Percentiles rank a stretch among this genome's conserved stretches.
Conservation (phyloP, 1,284 basidiomycete genomes). For the Moesziomyces antarcticus region DNA sequence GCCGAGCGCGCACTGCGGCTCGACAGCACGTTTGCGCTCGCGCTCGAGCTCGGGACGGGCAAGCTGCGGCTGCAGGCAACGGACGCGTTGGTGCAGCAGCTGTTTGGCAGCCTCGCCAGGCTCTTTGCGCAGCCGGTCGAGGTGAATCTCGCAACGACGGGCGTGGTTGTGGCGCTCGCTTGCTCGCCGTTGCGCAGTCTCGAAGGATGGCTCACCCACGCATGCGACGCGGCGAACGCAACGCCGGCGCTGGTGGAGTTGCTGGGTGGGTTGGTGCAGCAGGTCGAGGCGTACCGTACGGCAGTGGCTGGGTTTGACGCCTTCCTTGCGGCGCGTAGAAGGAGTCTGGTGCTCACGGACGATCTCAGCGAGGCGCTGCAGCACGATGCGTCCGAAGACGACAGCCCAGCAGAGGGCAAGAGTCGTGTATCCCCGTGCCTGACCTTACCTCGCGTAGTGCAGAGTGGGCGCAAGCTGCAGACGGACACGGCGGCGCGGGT, state of each 20-base stretch:
- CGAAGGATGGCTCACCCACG: slow-evolving; percentile 80
- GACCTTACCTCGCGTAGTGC: slow-evolving; percentile 18
- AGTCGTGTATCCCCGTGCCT: slow-evolving; percentile 9
- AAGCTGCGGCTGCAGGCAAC: slow-evolving; percentile 75
- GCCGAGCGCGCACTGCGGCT: slow-evolving; percentile 73
- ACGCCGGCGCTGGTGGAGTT: slow-evolving; percentile 43
- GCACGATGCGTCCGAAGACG: slow-evolving; percentile 4
- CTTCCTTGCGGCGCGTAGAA: slow-evolving; percentile 83
- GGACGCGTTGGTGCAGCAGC: slow-evolving; percentile 78
- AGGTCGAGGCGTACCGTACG: slow-evolving; percentile 79
- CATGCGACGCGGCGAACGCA: slow-evolving; percentile 74
- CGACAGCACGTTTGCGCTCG: slow-evolving; percentile 48
- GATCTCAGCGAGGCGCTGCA: slow-evolving; percentile 88
- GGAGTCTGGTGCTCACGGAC: slow-evolving; percentile 89
- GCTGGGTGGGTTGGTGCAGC: slow-evolving; percentile 45
- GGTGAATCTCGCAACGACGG: slow-evolving; percentile 87
- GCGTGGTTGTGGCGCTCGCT: slow-evolving; percentile 80
- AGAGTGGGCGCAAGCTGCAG: slow-evolving; percentile 5
- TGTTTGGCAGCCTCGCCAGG: slow-evolving; percentile 77
- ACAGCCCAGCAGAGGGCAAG: slow-evolving; percentile 1
- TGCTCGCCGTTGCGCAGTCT: slow-evolving; percentile 85
- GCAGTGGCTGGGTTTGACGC: slow-evolving; percentile 83
- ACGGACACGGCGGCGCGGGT: slow-evolving; percentile 7
- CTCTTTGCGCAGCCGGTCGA: slow-evolving; percentile 89
- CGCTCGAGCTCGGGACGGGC: slow-evolving; percentile 18